These are phyloP conservation scores for Zangia roseola DNA, from an alignment of 768 basidiomycete genomes.

Conservation along the genomic window DNA sequence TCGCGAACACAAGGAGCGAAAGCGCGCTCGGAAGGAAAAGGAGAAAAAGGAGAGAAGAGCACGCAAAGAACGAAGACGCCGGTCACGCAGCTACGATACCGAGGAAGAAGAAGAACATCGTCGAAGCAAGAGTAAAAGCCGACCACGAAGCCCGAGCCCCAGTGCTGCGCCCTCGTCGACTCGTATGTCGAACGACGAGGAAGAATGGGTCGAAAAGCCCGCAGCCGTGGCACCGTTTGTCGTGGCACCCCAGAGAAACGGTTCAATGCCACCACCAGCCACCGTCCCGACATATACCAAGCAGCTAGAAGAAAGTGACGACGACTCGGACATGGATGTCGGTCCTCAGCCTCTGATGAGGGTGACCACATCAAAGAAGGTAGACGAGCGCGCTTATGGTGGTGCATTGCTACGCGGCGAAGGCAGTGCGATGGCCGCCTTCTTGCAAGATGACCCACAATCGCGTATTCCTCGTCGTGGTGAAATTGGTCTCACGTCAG, in stretches of 20 bases:
- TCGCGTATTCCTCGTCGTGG: conserved; percentile 96
- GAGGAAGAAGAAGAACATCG: conserved; percentile 35
- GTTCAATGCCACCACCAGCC: conserved; percentile 24
- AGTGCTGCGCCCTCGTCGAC: conserved; percentile 31
- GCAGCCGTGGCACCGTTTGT: conserved; percentile 29
- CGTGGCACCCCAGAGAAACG: conserved; percentile 18
- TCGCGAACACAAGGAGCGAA: conserved; percentile 60
- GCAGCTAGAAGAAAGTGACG: conserved; percentile 30
- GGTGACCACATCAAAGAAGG: conserved; percentile 43
- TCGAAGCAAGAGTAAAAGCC: conserved; percentile 34
- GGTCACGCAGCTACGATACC: conserved; percentile 34
- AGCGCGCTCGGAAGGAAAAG: conserved; percentile 50
- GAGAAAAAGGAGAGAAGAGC: conserved; percentile 42
- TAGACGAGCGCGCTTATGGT: conserved; percentile 86
- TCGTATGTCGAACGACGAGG: conserved; percentile 42
- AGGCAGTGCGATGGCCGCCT: conserved; percentile 97
- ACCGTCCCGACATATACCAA: conserved; percentile 16
- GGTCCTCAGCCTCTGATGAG: conserved; percentile 73
- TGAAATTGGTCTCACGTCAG: conserved; percentile 91
- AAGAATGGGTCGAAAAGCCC: conserved; percentile 71
- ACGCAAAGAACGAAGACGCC: conserved; percentile 37
- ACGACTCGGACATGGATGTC: conserved; percentile 63
- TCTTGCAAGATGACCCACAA: conserved; percentile 80
- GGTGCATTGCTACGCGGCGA: conserved; percentile 90
- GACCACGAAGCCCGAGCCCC: conserved; percentile 33